A percentile compares a stretch with the other conserved stretches of the same genome.
Conservation (phyloP, 108 stramenopile genomes). For the Nitzschia palea region DNA sequence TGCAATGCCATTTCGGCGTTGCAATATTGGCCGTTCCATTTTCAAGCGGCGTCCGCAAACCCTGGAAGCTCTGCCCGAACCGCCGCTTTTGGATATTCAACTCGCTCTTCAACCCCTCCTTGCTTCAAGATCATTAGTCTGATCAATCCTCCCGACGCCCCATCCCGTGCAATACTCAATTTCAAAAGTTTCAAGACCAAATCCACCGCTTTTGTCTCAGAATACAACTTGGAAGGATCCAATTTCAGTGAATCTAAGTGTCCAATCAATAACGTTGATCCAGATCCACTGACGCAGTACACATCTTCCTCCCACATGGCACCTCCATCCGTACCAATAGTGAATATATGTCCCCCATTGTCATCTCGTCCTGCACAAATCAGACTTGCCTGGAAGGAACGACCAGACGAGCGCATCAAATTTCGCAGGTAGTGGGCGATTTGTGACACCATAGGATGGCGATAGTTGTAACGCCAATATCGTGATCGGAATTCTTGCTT, state of each 20-base stretch:
- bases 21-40: too few species aligned
- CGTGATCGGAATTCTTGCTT: conserved; percentile 46
- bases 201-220: conserved; percentile 65
- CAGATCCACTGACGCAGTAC: conserved; percentile 74
- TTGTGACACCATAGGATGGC: conserved; percentile 50
- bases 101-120: conserved; percentile 28
- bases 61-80: conserved; percentile 4
- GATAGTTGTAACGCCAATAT: conserved; percentile 34
- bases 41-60: conserved; percentile 18
- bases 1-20: too few species aligned
- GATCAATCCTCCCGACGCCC: conserved; percentile 76
- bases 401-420: neutral
- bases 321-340: conserved; percentile 54
- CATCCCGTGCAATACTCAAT: conserved; percentile 77
- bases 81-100: conserved; percentile 17
- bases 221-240: conserved; percentile 3
- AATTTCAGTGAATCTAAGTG: conserved; percentile 55
- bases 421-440: conserved; percentile 64
- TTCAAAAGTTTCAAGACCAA: conserved; percentile 55
- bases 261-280: conserved; percentile 69
- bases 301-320: conserved; percentile 55
- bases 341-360: conserved; percentile 51
- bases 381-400: conserved; percentile 55
- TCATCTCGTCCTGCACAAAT: conserved; percentile 70
- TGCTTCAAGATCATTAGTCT: conserved; percentile 53